Evolutionary conservation across 1,139 yeast species (phyloP), one percentile per base, ranked within the genome.

Genomic region (Lodderomyces theae): DNA sequence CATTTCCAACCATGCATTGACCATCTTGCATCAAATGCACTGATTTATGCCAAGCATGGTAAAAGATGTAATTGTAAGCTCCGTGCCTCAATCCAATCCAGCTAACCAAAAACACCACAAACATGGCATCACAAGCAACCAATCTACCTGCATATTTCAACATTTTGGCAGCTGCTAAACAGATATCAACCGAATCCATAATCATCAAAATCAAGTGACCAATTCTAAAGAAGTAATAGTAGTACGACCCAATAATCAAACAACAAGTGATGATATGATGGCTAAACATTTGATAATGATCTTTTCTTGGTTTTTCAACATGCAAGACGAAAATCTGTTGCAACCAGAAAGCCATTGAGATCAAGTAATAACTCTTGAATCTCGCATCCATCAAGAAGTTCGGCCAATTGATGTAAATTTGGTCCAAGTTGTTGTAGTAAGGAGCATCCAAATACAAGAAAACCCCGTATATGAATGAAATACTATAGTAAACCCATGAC

Each of bases 111-210:
- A 89, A 89, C 10, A 81, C 51, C 16, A 80, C 67, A 62, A 89
- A 89, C 74, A 80, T 71, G 28, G 66, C 50, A 58, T 89, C 96
- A 61, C 96, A 88, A 6, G 72, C 56, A 9, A 54, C 64, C 33
- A 67, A 64, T 51, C 63, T 78, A 1, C 89, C 86, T 43, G 84
- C 71, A 60, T 89, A 89, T 58, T 82, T 85, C 51, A 87, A 68
- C 64, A 87, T 69, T 59, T 89, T 89, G 16, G 96, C 96, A 2
- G 71, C 63, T 1, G 92, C 69, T 34, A 89, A 68, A 49, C 80
- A 68, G 34, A 83, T 77, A 58, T 89, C 97, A 36, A 82, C 94
- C 26, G 80, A 69, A 62, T 89, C 96, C 96, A 89, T 88, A 48
- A 86, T 66, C 51, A 83, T 74, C 52, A 87, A 64, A 37, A 89